A percentile compares a stretch with the other conserved stretches of the same genome.
phyloP scores from a whole-genome alignment of 169 alveolate species.

The Cryptosporidium baileyi region DNA sequence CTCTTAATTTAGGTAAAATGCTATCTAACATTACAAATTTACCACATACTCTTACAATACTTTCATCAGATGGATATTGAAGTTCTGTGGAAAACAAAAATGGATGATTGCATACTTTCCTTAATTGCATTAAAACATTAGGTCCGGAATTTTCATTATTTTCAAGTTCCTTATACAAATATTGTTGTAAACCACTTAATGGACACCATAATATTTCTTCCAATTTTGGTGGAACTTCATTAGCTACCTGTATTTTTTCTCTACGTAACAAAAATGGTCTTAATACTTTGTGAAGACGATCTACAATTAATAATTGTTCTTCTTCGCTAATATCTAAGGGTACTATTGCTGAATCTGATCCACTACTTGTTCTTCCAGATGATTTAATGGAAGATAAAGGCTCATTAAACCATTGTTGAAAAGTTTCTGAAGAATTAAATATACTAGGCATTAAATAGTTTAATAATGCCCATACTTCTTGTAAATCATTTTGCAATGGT shows the following conservation, averaged over 20 bases:
- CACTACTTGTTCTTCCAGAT: conserved; percentile 76
- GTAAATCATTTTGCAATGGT: conserved; percentile 88
- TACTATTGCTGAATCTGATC: conserved; percentile 82
- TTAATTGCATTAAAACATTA: conserved; percentile 89
- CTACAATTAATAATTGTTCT: conserved; percentile 85
- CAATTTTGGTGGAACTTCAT: conserved; percentile 89
- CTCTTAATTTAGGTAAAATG: conserved; percentile 86
- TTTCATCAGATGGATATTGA: conserved; percentile 83
- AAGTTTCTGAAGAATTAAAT: conserved; percentile 88
- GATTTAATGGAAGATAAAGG: conserved; percentile 76
- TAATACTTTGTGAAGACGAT: conserved; percentile 90
- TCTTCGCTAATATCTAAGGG: conserved; percentile 88
- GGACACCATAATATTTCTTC: conserved; percentile 90
- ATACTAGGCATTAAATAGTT: conserved; percentile 88
- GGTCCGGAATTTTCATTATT: conserved; percentile 81
- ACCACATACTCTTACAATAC: conserved; percentile 88
- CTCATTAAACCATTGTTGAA: conserved; percentile 90
- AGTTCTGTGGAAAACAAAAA: conserved; percentile 88
- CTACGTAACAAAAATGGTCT: conserved; percentile 92
- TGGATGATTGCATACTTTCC: conserved; percentile 94
- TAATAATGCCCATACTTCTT: conserved; percentile 90
- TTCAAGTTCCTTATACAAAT: conserved; percentile 84
- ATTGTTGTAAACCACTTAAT: conserved; percentile 84
- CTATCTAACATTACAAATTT: conserved; percentile 89
- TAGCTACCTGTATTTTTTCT: conserved; percentile 92